These are phyloP conservation scores for Paragyromitra xinjiangensis DNA, from an alignment of 495 filamentous ascomycete genomes.

Conservation along the genomic window DNA sequence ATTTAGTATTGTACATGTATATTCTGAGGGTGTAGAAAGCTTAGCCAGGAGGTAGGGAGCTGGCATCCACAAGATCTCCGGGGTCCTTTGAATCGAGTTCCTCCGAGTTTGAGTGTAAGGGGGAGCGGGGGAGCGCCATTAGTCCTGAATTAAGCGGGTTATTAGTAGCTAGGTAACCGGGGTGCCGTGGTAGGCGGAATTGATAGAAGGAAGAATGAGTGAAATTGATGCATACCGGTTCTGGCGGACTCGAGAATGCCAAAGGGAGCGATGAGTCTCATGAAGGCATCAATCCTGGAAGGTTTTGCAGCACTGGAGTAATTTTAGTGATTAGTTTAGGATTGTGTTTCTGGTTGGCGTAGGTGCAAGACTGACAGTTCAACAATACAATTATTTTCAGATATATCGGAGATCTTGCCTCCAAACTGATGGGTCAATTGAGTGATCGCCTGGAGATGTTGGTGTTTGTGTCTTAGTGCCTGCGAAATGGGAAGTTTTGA, in stretches of 20 bases:
- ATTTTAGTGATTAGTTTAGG: not conserved
- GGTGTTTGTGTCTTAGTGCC: constrained; percentile 92
- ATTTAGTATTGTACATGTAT: constrained; percentile 16
- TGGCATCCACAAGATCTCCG: constrained; percentile 89
- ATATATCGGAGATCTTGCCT: constrained; percentile 96
- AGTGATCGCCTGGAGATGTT: constrained; percentile 93
- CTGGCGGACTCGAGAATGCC: constrained; percentile 94
- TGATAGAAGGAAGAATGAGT: not conserved
- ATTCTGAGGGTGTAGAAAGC: not conserved
- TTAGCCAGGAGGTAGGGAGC: constrained; percentile 92
- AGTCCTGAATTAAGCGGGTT: constrained; percentile 65
- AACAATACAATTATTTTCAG: constrained; percentile 97
- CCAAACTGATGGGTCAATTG: constrained; percentile 97
- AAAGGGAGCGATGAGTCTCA: constrained; percentile 95
- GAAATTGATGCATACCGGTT: constrained; percentile 63
- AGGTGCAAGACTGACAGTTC: constrained; percentile 75
- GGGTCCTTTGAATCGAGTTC: constrained; percentile 83
- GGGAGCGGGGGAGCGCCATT: constrained; percentile 95
- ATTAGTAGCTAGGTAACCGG: constrained; percentile 35
- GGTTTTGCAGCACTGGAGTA: constrained; percentile 83
- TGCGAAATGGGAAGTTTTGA: constrained; percentile 82
- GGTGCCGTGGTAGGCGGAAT: not conserved
- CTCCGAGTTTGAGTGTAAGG: constrained; percentile 76
- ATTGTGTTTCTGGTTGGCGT: not conserved
- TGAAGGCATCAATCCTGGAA: constrained; percentile 91